A percentile compares a stretch with the other conserved stretches of the same genome.
phyloP scores from a whole-genome alignment of 2,329 filamentous ascomycete genomes.

The Tolypocladium sp. region DNA sequence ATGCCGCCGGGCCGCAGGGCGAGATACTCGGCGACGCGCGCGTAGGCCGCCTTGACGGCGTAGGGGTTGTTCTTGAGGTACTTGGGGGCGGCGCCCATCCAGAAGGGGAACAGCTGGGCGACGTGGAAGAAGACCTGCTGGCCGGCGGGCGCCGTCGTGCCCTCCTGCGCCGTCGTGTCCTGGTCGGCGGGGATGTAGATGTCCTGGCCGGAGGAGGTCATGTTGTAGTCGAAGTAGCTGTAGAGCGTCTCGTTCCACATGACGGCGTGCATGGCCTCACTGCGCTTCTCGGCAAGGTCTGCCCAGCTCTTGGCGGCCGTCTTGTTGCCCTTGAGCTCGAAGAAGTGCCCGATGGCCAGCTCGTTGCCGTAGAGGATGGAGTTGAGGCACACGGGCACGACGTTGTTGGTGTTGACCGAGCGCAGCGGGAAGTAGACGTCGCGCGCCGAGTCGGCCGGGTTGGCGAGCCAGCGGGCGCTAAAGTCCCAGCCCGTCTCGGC shows the following conservation, averaged over 20 bases:
- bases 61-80: slow-evolving; percentile 49
- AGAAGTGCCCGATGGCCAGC: slow-evolving; percentile 45
- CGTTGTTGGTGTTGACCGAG: slow-evolving; percentile 48
- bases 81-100: slow-evolving; percentile 53
- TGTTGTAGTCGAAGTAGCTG: slow-evolving; percentile 62
- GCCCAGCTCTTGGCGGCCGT: slow-evolving; percentile 40
- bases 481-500: slow-evolving; percentile 63
- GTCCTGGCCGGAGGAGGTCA: slow-evolving; percentile 47
- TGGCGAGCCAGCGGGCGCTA: slow-evolving; percentile 45
- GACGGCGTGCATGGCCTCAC: slow-evolving; percentile 51
- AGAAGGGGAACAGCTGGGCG: slow-evolving; percentile 60
- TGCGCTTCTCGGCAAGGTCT: slow-evolving; percentile 39
- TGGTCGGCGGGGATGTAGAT: slow-evolving; percentile 41
- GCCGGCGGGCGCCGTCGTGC: slow-evolving; percentile 35
- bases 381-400: slow-evolving; percentile 58
- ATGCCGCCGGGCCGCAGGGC: slow-evolving; percentile 45
- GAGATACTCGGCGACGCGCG: slow-evolving; percentile 43
- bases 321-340: slow-evolving; percentile 39
- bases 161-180: slow-evolving; percentile 21
- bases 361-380: slow-evolving; percentile 61
- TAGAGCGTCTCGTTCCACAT: slow-evolving; percentile 56
- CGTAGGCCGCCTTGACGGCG: slow-evolving; percentile 44
- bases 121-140: slow-evolving; percentile 48
- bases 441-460: slow-evolving; percentile 45
- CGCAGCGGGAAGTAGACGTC: slow-evolving; percentile 58